Base-by-base conservation (phyloP, 306 rosid genomes). In the Canavalia gladiata region DNA sequence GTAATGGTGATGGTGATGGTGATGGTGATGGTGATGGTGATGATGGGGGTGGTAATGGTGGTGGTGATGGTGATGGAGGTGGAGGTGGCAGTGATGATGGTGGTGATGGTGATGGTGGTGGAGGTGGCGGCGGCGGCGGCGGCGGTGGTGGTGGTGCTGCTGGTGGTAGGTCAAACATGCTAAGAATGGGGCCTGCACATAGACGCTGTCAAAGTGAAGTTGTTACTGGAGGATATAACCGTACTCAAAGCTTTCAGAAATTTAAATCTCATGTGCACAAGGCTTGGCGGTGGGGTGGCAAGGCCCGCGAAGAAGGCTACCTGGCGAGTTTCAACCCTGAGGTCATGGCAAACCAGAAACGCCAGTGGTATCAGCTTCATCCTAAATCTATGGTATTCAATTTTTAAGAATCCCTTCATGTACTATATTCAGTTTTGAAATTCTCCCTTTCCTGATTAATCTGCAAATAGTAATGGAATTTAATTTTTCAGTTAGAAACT, bases 331-430 rank as follows among this genome's bases (percentile, higher is more conserved):
- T 93, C 81, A 88, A 93, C 85, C 97, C 97, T 34, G 99, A 95
- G 93, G 86, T 92, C 87, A 79, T 95, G 89, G 94, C 95, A 5
- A 87, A 92, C 83, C 97, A 95, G 80, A 95, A 95, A 89, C 94
- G 99, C 46, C 97, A 92, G 92, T 95, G 99, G 99, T 90, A 90
- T 90, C 97, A 64, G 89, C 91, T 89, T 83, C 95, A 93, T 89
- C 90, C 99, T 85, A 92, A 87, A 87, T 70, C 90, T 80, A 67
- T 64, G 97, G 97, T 95, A 86, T 81, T 87, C 77, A 72, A 52
- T 45, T 75, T 81, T 64, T 39, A 66, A 18, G 77, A 82, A 47
- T 46, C 83, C 81, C 59, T 56, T 71, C 57, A 33, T 58, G 47
- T 57, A 13, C 42, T 1, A 33, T 6, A 8, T 60, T 76, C 72